A percentile compares a stretch with the other conserved stretches of the same genome.
Evolutionary conservation across 2,329 filamentous ascomycete species (phyloP).

Genomic region (Fusarium sacchari): DNA sequence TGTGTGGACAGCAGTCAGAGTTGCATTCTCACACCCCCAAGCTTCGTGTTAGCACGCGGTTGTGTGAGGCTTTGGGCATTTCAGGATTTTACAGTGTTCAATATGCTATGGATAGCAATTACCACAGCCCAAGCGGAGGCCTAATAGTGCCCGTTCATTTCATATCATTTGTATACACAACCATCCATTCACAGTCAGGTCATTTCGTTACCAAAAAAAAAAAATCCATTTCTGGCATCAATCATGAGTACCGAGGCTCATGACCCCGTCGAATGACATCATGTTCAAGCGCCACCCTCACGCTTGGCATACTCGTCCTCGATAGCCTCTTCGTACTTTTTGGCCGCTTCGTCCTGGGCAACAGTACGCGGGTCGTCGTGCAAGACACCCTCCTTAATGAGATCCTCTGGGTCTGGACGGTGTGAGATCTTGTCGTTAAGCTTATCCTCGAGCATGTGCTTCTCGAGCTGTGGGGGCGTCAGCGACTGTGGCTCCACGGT

Average conservation of each 20-base stretch:
- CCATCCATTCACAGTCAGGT: neutral
- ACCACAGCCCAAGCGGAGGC: constrained; percentile 3
- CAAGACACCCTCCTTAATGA: constrained; percentile 84
- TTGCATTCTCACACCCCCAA: constrained; percentile 20
- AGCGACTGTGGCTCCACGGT: constrained; percentile 11
- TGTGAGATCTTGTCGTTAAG: constrained; percentile 88
- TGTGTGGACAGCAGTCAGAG: neutral
- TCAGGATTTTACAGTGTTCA: neutral
- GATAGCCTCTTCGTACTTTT: constrained; percentile 69
- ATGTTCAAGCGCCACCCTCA: constrained; percentile 66
- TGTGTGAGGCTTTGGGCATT: neutral
- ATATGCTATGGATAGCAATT: constrained; percentile 10
- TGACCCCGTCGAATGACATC: constrained; percentile 39
- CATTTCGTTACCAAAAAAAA: constrained; percentile 16
- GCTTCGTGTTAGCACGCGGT: neutral
- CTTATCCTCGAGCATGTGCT: constrained; percentile 86
- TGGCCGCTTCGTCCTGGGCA: constrained; percentile 51
- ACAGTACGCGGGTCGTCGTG: constrained; percentile 70
- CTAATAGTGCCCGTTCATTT: constrained; percentile 7
- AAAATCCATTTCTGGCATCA: constrained; percentile 10
- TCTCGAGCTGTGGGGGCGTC: constrained; percentile 67
- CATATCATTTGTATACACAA: neutral
- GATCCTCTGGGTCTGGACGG: constrained; percentile 77
- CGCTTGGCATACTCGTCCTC: constrained; percentile 72
- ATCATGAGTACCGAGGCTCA: constrained; percentile 30